Evolutionary conservation across 805 yeast genomes (phyloP).

Genomic region (Candida montana): DNA sequence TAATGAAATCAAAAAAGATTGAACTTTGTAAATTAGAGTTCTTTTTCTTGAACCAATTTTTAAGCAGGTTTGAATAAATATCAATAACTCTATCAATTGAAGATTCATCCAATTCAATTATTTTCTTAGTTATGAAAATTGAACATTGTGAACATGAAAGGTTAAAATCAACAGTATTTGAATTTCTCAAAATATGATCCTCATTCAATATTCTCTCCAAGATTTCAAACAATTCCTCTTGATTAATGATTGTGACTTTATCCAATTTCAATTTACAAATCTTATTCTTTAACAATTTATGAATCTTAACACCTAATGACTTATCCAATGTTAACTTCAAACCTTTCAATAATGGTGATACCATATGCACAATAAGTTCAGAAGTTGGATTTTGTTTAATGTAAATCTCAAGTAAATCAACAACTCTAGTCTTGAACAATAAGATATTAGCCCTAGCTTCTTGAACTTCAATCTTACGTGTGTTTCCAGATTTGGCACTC

Average conservation of each 20-base stretch:
- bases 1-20: constrained; percentile 70
- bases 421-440: constrained; percentile 68
- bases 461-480: constrained; percentile 64
- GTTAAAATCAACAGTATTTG: constrained; percentile 32
- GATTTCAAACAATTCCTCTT: constrained; percentile 20
- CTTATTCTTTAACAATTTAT: constrained; percentile 58
- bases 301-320: constrained; percentile 67
- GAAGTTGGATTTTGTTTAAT: constrained; percentile 29
- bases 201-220: constrained; percentile 40
- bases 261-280: constrained; percentile 45
- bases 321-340: constrained; percentile 66
- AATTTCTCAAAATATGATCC: constrained; percentile 25
- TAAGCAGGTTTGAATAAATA: constrained; percentile 50
- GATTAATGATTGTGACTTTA: constrained; percentile 16
- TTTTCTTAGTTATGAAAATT: constrained; percentile 54
- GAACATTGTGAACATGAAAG: constrained; percentile 56
- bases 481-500: constrained; percentile 51
- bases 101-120: constrained; percentile 33
- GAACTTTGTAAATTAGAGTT: constrained; percentile 45
- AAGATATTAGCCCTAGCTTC: constrained; percentile 78
- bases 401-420: constrained; percentile 71
- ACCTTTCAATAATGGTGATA: constrained; percentile 53
- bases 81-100: constrained; percentile 43
- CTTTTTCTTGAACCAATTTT: constrained; percentile 51
- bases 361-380: constrained; percentile 37